Conservation (phyloP, 2,329 filamentous ascomycete species). For the Pseudogymnoascus sp. region DNA sequence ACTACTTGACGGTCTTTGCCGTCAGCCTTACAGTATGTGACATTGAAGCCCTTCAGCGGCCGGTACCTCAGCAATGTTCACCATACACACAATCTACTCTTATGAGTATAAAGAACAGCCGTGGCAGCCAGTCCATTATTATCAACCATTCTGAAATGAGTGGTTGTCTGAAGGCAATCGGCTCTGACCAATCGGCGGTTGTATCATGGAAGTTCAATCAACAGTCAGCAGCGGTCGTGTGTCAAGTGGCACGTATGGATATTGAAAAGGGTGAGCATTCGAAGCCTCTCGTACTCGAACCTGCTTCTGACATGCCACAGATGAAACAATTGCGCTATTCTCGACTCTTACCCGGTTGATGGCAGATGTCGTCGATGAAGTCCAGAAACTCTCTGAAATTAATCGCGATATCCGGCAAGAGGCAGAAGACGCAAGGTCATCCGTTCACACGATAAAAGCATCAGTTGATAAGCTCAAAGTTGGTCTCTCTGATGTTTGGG, state of each 20-base stretch:
- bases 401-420: background rate
- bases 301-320: conserved; percentile 19
- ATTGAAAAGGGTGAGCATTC: conserved; percentile 44
- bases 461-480: conserved; percentile 5
- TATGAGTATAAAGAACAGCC: conserved; percentile 30
- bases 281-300: background rate
- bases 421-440: background rate
- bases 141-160: conserved; percentile 31
- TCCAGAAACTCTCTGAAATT: background rate
- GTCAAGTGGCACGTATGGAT: conserved; percentile 51
- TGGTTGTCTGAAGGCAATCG: conserved; percentile 46
- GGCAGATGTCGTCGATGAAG: conserved; percentile 1
- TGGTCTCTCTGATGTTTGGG: conserved; percentile 5
- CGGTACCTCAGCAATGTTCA: conserved; percentile 43
- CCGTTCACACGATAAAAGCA: background rate
- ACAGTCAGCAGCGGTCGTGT: conserved; percentile 55
- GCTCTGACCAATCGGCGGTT: conserved; percentile 51
- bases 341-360: background rate
- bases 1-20: conserved; percentile 50
- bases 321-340: conserved; percentile 23
- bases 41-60: conserved; percentile 43
- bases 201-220: conserved; percentile 56
- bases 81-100: conserved; percentile 32
- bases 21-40: conserved; percentile 58
- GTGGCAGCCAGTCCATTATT: conserved; percentile 26